Evolutionary conservation across 225 moss, liverwort and hornwort species (phyloP).

Genomic region (Rhytidiadelphus loreus): DNA sequence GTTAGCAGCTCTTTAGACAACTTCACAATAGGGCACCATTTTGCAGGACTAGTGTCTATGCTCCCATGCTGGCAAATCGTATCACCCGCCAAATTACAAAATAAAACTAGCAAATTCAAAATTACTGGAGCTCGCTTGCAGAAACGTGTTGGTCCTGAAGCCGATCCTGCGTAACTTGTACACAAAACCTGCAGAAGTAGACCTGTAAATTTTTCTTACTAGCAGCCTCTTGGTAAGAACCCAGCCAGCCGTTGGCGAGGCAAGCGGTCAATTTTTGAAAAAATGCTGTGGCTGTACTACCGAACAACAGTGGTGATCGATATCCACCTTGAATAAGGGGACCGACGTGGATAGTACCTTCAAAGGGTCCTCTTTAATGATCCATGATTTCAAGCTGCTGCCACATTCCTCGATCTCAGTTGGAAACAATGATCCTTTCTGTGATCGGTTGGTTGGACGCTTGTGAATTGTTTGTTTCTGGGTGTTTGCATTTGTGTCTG

Average conservation of each 20-base stretch:
- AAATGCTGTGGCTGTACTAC: not conserved
- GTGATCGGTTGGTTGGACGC: not conserved
- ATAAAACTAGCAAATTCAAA: not conserved
- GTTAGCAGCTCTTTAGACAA: not conserved
- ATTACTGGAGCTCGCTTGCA: not conserved
- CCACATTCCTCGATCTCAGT: constrained; percentile 5
- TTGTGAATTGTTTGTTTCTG: not conserved
- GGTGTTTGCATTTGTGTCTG: not conserved
- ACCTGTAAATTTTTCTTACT: not conserved
- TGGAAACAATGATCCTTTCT: not conserved
- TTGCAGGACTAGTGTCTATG: not conserved
- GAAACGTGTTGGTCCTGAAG: not conserved
- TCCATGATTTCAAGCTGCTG: not conserved
- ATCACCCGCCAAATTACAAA: not conserved
- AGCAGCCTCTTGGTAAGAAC: not conserved
- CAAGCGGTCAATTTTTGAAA: not conserved
- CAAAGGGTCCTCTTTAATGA: not conserved
- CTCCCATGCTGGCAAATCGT: not conserved
- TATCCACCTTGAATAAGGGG: not conserved
- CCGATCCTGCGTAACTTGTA: not conserved
- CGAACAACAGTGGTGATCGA: not conserved
- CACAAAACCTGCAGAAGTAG: not conserved
- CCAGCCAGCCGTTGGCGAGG: not conserved
- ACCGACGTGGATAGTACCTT: not conserved
- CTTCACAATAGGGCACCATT: not conserved